These are phyloP conservation scores for Quercus parvula DNA, from an alignment of 306 rosid species.

Conservation along the genomic window DNA sequence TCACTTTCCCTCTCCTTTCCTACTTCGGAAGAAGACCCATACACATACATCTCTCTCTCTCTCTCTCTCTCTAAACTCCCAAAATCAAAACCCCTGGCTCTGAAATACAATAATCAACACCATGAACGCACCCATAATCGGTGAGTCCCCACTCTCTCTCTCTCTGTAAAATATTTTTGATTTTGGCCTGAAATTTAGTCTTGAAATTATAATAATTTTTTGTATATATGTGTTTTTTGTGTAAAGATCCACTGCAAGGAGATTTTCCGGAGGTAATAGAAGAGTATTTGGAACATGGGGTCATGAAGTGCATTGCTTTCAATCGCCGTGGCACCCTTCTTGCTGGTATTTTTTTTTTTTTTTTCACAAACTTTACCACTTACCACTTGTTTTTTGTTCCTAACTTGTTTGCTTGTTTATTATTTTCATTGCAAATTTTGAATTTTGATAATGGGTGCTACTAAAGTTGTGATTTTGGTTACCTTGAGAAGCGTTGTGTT, in stretches of 20 bases:
- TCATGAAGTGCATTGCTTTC: conserved; percentile 89
- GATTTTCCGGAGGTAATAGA: conserved; percentile 99
- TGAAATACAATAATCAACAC: not conserved
- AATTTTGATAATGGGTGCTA: not conserved
- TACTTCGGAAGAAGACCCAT: too few species aligned
- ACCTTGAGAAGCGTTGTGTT: too few species aligned
- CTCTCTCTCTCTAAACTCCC: too few species aligned
- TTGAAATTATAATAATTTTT: not conserved
- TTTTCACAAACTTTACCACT: not conserved
- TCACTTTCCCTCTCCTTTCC: too few species aligned
- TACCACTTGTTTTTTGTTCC: not conserved
- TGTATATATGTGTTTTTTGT: not conserved
- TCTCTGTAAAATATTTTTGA: not conserved
- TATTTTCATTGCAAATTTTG: not conserved
- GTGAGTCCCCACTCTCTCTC: conserved; percentile 24
- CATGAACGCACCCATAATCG: conserved; percentile 71
- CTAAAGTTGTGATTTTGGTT: too few species aligned
- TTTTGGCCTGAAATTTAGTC: not conserved
- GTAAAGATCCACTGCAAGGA: conserved; percentile 84
- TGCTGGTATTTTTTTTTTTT: conserved; percentile 54
- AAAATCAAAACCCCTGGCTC: not conserved
- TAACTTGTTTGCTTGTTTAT: not conserved
- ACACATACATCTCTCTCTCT: too few species aligned
- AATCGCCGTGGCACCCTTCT: conserved; percentile 97
- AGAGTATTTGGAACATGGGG: conserved; percentile 87